Base-by-base conservation (phyloP, 2,329 filamentous ascomycete genomes). In the Claviceps cyperi region DNA sequence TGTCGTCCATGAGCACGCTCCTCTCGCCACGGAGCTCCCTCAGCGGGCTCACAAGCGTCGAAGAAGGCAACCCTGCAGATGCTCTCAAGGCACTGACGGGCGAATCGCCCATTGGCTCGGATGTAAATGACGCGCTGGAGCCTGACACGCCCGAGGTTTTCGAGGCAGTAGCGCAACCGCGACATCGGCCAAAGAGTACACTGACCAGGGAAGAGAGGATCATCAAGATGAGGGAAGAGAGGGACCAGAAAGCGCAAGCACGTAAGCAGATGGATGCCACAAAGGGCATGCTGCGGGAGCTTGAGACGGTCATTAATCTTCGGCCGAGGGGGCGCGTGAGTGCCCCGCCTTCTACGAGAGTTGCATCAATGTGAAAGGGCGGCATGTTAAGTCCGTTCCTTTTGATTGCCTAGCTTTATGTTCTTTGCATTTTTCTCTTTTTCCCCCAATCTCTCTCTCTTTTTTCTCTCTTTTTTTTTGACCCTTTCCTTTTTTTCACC, bases 201-300 rank as follows among this genome's bases (percentile, higher is more conserved):
- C 71, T 96, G 56, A 87, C 85, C 1, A 74, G 91, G 59, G 90
- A 95, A 60, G 89, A 98, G 67, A 81, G 92, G 43, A 84, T 97
- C 58, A 74, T 76, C 43, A 91, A 85, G 66, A 89, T 96, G 72
- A 84, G 85, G 58, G 90, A 95, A 62, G 91, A 97, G 43, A 78
- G 91, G 51, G 81, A 81, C 49, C 79, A 78, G 54, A 85, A 86
- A 61, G 83, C 84, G 19, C 73, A 80, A 40, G 71, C 81, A 40
- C 79, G 81, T 50, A 86, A 90, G 58, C 84, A 84, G 60, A 72
- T 80, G 43, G 88, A 96, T 54, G 84, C 87, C 11, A 94, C 81
- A 55, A 86, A 82, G 43, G 87, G 84, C 58, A 95, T 98, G 87
- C 76, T 98, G 55, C 82, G 84, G 55, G 92, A 98, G 68, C 74